Percentiles rank a stretch among this genome's conserved stretches.
Conservation (phyloP, 2,329 filamentous ascomycete genomes). For the Talaromyces amestolkiae region DNA sequence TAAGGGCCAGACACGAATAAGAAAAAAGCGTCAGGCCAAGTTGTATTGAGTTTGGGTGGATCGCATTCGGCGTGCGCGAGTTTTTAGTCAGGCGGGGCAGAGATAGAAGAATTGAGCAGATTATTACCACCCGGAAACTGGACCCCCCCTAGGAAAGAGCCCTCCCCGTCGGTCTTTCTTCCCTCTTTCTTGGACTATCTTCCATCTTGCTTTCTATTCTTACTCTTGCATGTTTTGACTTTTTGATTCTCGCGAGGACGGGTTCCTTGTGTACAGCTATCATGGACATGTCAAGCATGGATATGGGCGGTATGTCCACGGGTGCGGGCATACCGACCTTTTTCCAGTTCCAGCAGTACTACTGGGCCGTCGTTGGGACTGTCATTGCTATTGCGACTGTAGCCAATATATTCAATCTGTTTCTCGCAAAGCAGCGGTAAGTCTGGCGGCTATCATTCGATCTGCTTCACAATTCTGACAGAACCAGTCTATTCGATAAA, state of each 20-base stretch:
- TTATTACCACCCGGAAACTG: not conserved
- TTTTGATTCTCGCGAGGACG: not conserved
- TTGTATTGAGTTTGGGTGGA: not conserved
- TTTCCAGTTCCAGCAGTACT: slow-evolving; percentile 51
- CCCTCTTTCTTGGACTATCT: not conserved
- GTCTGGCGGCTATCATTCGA: slow-evolving; percentile 10
- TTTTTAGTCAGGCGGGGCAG: slow-evolving; percentile 9
- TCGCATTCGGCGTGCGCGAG: slow-evolving; percentile 12
- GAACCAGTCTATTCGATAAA: slow-evolving; percentile 46
- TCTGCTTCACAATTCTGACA: not conserved
- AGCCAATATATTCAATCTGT: slow-evolving; percentile 46
- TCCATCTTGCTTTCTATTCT: not conserved
- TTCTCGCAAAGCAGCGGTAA: slow-evolving; percentile 52
- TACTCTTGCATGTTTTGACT: not conserved
- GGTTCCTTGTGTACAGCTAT: not conserved
- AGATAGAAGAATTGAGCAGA: slow-evolving; percentile 8
- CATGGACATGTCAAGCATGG: slow-evolving; percentile 24
- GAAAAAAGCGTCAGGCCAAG: not conserved
- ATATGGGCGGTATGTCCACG: slow-evolving; percentile 43
- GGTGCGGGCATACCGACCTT: slow-evolving; percentile 45
- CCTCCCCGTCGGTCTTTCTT: not conserved
- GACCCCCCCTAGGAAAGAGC: not conserved
- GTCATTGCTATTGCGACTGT: slow-evolving; percentile 35
- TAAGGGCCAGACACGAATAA: not conserved
- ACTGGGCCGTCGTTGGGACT: slow-evolving; percentile 51